Percentiles rank a stretch among this genome's conserved stretches.
These are phyloP conservation scores for Phyllosticta citribraziliensis DNA, from an alignment of 2,329 filamentous ascomycete species.

Conservation along the genomic window DNA sequence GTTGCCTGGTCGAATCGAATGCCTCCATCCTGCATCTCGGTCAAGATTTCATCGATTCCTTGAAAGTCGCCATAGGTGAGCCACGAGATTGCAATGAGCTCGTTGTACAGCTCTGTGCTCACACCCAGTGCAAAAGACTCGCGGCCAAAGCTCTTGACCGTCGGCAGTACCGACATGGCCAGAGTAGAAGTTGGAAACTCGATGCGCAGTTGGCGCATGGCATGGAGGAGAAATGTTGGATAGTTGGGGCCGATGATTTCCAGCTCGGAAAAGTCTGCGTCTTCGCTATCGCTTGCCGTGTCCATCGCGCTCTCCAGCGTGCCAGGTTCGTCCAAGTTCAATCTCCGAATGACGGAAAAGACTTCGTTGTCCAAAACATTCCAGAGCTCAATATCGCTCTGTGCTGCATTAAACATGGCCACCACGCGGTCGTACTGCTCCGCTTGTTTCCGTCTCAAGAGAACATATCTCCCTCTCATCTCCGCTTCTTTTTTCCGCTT, in stretches of 20 bases:
- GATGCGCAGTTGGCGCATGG: conserved; percentile 46
- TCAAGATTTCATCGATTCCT: conserved; percentile 46
- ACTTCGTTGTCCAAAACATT: conserved; percentile 56
- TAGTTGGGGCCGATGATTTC: conserved; percentile 56
- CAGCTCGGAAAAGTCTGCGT: conserved; percentile 28
- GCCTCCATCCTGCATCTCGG: conserved; percentile 57
- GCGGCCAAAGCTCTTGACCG: conserved; percentile 57
- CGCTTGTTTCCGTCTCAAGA: conserved; percentile 6
- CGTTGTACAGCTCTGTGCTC: conserved; percentile 60
- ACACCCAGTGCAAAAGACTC: conserved; percentile 63
- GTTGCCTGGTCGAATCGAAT: conserved; percentile 43
- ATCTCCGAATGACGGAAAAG: conserved; percentile 47
- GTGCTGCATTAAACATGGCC: conserved; percentile 42
- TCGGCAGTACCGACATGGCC: conserved; percentile 52
- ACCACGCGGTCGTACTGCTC: conserved; percentile 37
- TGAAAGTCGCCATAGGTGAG: conserved; percentile 48
- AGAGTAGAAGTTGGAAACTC: conserved; percentile 53
- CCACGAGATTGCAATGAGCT: conserved; percentile 55
- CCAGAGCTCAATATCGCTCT: conserved; percentile 58
- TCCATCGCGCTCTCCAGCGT: neutral
- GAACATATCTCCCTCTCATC: neutral
- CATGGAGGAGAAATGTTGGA: conserved; percentile 49
- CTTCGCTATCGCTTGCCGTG: neutral
- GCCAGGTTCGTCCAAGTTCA: conserved; percentile 39
- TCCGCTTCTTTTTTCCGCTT: neutral